These are phyloP conservation scores for Schizochytrium sp. DNA, from an alignment of 108 stramenopile genomes.

Conservation along the genomic window DNA sequence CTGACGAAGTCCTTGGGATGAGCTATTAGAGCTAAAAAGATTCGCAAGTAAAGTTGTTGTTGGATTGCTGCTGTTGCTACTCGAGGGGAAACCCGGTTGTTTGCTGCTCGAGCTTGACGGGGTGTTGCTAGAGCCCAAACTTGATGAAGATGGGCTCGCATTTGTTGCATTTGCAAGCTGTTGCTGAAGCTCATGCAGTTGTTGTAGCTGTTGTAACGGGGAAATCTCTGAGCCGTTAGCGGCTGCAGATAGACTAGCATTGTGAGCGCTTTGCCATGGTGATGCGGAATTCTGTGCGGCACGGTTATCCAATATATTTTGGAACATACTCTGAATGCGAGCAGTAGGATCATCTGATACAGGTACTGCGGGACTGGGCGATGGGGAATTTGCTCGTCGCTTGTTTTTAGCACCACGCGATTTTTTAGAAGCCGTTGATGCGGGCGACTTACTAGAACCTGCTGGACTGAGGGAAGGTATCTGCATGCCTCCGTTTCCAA, in stretches of 20 bases:
- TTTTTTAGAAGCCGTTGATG: too few species aligned
- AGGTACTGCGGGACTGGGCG: background rate
- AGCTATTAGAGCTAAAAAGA: background rate
- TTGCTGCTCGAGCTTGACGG: too few species aligned
- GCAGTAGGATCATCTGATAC: background rate
- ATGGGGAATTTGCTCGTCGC: too few species aligned
- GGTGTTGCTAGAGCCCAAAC: too few species aligned
- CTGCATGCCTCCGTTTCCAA: too few species aligned
- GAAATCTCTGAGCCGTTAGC: background rate
- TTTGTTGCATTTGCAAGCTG: slow-evolving; percentile 2
- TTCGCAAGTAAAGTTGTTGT: slow-evolving; percentile 15
- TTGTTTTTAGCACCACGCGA: too few species aligned
- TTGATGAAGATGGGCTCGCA: background rate
- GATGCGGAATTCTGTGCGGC: background rate
- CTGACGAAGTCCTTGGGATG: background rate
- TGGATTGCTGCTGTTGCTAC: background rate
- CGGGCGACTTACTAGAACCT: too few species aligned
- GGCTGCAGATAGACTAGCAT: background rate
- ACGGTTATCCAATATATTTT: background rate
- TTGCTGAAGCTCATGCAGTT: background rate
- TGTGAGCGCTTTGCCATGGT: background rate
- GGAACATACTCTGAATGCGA: background rate
- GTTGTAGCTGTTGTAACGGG: slow-evolving; percentile 20
- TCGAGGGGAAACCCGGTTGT: background rate
- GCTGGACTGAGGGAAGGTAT: too few species aligned